Base-by-base conservation (phyloP, 331 rosid genomes). In the Pyrus hybrid region DNA sequence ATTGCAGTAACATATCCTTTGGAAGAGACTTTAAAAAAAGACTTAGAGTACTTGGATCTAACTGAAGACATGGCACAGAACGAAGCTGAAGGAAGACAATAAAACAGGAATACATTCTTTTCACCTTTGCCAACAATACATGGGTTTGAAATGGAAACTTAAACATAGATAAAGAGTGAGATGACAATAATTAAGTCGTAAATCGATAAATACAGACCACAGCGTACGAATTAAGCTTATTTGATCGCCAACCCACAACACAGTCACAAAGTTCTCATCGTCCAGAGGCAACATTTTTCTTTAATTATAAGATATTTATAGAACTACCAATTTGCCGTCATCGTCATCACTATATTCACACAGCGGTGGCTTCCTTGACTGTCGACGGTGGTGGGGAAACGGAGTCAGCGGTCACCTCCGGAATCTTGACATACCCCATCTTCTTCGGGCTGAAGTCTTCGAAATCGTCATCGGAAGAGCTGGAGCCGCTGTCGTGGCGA, bases 381-480 rank as follows among this genome's bases (percentile, higher is more conserved):
- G 68, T 17, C 0, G 68, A 25, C 33, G 66, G 66, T 25, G 66
- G 20, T 62, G 35, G 7, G 33, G 83, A 63, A 18, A 72, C 77
- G 11, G 79, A 61, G 26, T 84, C 91, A 5, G 82, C 37, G 8
- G 84, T 80, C 22, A 17, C 68, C 68, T 66, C 82, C 1, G 93
- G 90, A 78, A 94, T 85, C 89, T 84, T 92, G 62, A 79, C 82
- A 71, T 92, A 92, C 1, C 90, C 99, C 65, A 82, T 14, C 77
- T 91, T 88, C 91, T 88, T 94, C 9, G 90, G 80, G 79, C 77
- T 84, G 1, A 77, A 63, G 82, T 84, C 85, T n/a, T 82, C 81
- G 11, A 61, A 61, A 23, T 68, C 89, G 8, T 68, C 84, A 26
- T 76, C 80, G 13, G 67, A 83, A n/a, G 74, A 85, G 29, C 80